phyloP scores from a whole-genome alignment of 2,329 filamentous ascomycete species.

The Aspergillus flavus region DNA sequence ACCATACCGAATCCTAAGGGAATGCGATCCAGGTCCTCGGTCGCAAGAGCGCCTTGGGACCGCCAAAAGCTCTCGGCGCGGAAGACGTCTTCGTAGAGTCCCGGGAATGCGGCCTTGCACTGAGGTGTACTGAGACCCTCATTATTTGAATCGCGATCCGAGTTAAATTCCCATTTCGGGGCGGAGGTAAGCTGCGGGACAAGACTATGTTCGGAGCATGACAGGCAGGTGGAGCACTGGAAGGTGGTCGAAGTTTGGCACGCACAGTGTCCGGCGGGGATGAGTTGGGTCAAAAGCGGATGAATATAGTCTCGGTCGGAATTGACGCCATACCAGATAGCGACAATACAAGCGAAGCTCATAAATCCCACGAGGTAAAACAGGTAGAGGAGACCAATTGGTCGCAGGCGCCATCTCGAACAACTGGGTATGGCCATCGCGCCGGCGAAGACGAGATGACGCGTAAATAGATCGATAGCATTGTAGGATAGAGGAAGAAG shows the following conservation, averaged over 20 bases:
- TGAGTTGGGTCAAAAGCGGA: conserved; percentile 40
- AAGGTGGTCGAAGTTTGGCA: conserved; percentile 43
- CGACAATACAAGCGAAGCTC: conserved; percentile 20
- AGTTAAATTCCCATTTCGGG: conserved; percentile 34
- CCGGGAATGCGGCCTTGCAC: conserved; percentile 38
- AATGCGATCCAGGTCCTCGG: conserved; percentile 33
- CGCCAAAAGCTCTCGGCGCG: conserved; percentile 36
- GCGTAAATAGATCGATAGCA: conserved; percentile 10
- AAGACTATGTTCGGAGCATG: conserved; percentile 23
- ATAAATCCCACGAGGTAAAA: conserved; percentile 26
- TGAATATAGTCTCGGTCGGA: conserved; percentile 40
- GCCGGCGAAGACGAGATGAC: conserved; percentile 5
- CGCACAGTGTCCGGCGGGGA: conserved; percentile 43
- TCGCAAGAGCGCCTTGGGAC: conserved; percentile 26
- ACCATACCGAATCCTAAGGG: conserved; percentile 36
- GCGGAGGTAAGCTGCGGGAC: conserved; percentile 12
- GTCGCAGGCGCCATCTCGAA: conserved; percentile 26
- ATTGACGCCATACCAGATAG: conserved; percentile 40
- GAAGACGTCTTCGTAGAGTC: conserved; percentile 39
- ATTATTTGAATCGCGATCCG: conserved; percentile 36
- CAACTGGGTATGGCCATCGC: conserved; percentile 26
- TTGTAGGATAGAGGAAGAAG: conserved; percentile 5
- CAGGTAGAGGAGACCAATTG: conserved; percentile 21
- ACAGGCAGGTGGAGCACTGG: conserved; percentile 39
- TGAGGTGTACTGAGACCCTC: conserved; percentile 31